Evolutionary conservation across 768 basidiomycete genomes (phyloP).

Genomic region (Mycena galericulata): DNA sequence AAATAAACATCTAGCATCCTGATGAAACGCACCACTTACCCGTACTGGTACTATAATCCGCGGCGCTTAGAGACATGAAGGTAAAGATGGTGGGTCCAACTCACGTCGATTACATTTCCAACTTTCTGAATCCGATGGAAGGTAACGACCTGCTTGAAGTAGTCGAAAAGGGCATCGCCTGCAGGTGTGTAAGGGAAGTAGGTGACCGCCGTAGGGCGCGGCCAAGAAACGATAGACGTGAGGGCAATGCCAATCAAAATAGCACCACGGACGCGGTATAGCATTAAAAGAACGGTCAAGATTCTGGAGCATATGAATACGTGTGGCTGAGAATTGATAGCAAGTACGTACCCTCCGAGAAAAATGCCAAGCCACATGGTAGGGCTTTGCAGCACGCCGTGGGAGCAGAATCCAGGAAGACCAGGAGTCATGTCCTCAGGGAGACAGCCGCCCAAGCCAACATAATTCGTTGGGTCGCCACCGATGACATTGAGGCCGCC

Average conservation of each 20-base stretch:
- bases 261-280: slow-evolving; percentile 87
- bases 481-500: slow-evolving; percentile 82
- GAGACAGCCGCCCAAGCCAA: slow-evolving; percentile 82
- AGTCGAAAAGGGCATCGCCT: slow-evolving; percentile 82
- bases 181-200: slow-evolving; percentile 79
- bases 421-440: slow-evolving; percentile 58
- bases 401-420: slow-evolving; percentile 71
- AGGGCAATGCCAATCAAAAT: slow-evolving; percentile 87
- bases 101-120: slow-evolving; percentile 78
- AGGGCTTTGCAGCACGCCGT: slow-evolving; percentile 75
- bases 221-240: slow-evolving; percentile 90
- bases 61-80: slow-evolving; percentile 17
- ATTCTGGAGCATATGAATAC: slow-evolving; percentile 55
- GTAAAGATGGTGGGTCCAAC: slow-evolving; percentile 32
- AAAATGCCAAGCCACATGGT: slow-evolving; percentile 93
- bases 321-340: neutral
- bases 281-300: slow-evolving; percentile 82
- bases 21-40: slow-evolving; percentile 39
- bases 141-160: slow-evolving; percentile 86
- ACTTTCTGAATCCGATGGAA: slow-evolving; percentile 73
- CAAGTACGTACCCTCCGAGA: slow-evolving; percentile 74
- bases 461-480: slow-evolving; percentile 75
- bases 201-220: slow-evolving; percentile 83
- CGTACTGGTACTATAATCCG: slow-evolving; percentile 61
- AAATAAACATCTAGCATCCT: slow-evolving; percentile 5